Conservation (phyloP, 257 asterid genomes). For the Ophiorrhiza pumila region DNA sequence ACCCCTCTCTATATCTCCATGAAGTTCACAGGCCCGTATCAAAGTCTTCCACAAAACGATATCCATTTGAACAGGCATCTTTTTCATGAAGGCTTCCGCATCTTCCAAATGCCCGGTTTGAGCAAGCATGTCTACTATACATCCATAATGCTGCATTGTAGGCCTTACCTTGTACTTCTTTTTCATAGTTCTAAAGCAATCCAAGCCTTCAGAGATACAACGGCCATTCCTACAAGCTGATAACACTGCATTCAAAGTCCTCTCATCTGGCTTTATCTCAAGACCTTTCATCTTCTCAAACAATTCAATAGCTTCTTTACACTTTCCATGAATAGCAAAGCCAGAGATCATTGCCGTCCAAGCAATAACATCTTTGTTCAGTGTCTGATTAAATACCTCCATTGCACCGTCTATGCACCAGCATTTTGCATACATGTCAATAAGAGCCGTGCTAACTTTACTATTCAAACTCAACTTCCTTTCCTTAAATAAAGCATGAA, state of each 20-base stretch:
- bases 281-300: constrained; percentile 17
- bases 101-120: constrained; percentile 24
- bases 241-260: constrained; percentile 26
- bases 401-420: constrained; percentile 23
- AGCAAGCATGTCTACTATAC: constrained; percentile 21
- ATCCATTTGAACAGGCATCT: constrained; percentile 23
- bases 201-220: constrained; percentile 21
- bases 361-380: constrained; percentile 20
- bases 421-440: constrained; percentile 26
- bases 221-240: constrained; percentile 28
- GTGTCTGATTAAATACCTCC: constrained; percentile 14
- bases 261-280: constrained; percentile 21
- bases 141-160: constrained; percentile 28
- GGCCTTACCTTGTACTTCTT: constrained; percentile 28
- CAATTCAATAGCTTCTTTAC: constrained; percentile 16
- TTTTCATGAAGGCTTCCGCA: constrained; percentile 22
- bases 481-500: constrained; percentile 19
- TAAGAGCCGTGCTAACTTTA: constrained; percentile 25
- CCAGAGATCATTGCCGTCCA: constrained; percentile 28
- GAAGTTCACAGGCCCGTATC: constrained; percentile 24
- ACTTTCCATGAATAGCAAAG: constrained; percentile 19
- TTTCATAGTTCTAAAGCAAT: constrained; percentile 21
- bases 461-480: constrained; percentile 5
- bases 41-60: constrained; percentile 21
- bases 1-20: constrained; percentile 24